Conservation (phyloP, 2,329 filamentous ascomycete species). For the Xylaria sp. region DNA sequence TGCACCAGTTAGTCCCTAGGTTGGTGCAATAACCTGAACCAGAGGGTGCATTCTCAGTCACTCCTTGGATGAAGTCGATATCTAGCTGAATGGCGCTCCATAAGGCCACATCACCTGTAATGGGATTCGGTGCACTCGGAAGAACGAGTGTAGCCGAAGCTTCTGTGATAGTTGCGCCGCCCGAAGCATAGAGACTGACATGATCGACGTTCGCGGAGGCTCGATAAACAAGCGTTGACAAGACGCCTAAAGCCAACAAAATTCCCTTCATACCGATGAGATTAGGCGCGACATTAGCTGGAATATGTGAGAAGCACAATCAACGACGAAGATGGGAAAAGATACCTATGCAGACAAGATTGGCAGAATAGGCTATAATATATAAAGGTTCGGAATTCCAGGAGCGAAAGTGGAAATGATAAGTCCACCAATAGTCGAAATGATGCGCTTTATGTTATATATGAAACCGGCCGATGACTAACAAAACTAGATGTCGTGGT, state of each 20-base stretch:
- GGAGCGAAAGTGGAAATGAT: constrained; percentile 11
- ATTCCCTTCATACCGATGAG: constrained; percentile 5
- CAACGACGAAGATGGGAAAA: not conserved
- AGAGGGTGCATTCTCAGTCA: constrained; percentile 26
- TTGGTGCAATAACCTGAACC: constrained; percentile 25
- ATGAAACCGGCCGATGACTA: not conserved
- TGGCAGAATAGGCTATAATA: not conserved
- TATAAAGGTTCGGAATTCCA: constrained; percentile 1
- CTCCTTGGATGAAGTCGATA: constrained; percentile 27
- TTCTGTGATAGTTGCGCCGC: constrained; percentile 23
- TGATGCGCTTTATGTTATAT: not conserved
- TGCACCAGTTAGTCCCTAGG: constrained; percentile 29
- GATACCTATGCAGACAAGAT: not conserved
- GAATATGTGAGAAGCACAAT: not conserved
- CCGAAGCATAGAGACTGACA: constrained; percentile 19
- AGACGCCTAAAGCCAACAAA: not conserved
- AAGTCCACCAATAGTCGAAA: constrained; percentile 20
- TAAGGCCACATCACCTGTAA: constrained; percentile 24
- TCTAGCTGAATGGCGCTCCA: constrained; percentile 28
- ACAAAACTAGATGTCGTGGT: not conserved
- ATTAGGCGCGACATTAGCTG: not conserved
- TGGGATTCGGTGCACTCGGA: constrained; percentile 18
- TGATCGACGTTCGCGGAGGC: constrained; percentile 12
- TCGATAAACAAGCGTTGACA: not conserved
- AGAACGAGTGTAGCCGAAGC: constrained; percentile 31